Evolutionary conservation across 371 early-diverging fungal species (phyloP).

Genomic region (Capniomyces stellatus): DNA sequence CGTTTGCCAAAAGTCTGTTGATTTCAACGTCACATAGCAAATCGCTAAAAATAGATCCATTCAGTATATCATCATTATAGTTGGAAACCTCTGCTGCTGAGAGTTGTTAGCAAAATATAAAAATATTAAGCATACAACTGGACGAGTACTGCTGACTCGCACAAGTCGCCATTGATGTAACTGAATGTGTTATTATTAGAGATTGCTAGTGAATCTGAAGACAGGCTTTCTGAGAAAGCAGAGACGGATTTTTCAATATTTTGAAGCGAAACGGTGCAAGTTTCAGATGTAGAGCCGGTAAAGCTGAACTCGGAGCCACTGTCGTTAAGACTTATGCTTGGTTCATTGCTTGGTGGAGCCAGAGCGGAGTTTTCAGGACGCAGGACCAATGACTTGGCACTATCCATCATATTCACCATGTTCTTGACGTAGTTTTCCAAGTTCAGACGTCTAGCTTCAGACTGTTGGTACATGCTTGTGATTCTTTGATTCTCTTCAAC

Average conservation of each 20-base stretch:
- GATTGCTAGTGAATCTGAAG: background rate
- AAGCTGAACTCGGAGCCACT: too few species aligned
- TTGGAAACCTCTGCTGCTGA: constrained; percentile 23
- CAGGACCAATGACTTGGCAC: constrained; percentile 12
- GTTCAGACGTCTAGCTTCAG: constrained; percentile 39
- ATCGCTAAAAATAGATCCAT: too few species aligned
- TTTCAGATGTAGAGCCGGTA: background rate
- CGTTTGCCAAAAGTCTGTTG: too few species aligned
- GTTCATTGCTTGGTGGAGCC: background rate
- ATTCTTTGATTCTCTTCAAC: constrained; percentile 41
- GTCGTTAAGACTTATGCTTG: background rate
- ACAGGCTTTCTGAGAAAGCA: background rate
- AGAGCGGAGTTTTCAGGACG: background rate
- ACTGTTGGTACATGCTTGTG: constrained; percentile 34
- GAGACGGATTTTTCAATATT: background rate
- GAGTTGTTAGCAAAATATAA: constrained; percentile 17
- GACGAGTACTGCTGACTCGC: constrained; percentile 28
- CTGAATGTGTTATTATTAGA: background rate
- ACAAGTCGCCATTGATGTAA: constrained; percentile 12
- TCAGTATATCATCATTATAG: too few species aligned
- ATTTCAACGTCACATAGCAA: too few species aligned
- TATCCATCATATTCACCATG: constrained; percentile 32
- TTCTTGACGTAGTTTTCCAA: constrained; percentile 38
- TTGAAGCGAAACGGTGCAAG: background rate
- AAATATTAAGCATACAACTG: constrained; percentile 20